Evolutionary conservation across 2,329 filamentous ascomycete species (phyloP), one percentile per base, ranked within the genome.

Genomic region (Aspergillus nomiae): DNA sequence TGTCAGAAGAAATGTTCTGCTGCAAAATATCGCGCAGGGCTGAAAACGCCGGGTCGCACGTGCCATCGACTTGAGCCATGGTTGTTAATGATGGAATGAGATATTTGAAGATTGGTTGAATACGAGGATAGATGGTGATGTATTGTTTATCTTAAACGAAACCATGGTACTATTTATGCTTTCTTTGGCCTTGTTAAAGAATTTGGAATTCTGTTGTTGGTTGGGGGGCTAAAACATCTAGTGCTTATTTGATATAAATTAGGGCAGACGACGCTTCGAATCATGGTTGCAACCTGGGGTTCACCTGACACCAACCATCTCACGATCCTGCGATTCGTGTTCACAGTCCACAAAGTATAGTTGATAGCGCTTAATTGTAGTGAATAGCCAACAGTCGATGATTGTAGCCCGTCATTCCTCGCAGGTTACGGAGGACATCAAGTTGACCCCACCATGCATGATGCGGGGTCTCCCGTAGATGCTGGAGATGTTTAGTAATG

Each of bases 21-120:
- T 77, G 67, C 14, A 84, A 63, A 3, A 77, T 64, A 1, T 73
- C 65, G 11, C 74, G 72, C 26, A 83, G 66, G 0, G 71, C 56
- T 0, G 71, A 62, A 67, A 83, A 83, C 19, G 68, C 69, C 8
- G 73, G 64, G 28, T 82, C 73, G 48, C 72, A 77, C 7, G 71
- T 61, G 3, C 82, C 81, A 24, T 82, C 70, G 28, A 76, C 63
- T 45, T 59, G 32, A 6, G 70, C 43, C 73, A 75, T 74, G 43
- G 10, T 10, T 12, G 1, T 11, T 21, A 32, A 32, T 10, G 3
- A 19, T 12, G 5, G 28, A 6, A 51, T 19, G 30, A n/a, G 10
- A 32, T n/a, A 0, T 51, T 10, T 5, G 16, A 3, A 3, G 48
- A 51, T 12, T 1, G 4, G 16, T 19, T 2, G 12, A 19, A 10